Base-by-base conservation (phyloP, 257 asterid species). In the Nicotiana obtusifolia region DNA sequence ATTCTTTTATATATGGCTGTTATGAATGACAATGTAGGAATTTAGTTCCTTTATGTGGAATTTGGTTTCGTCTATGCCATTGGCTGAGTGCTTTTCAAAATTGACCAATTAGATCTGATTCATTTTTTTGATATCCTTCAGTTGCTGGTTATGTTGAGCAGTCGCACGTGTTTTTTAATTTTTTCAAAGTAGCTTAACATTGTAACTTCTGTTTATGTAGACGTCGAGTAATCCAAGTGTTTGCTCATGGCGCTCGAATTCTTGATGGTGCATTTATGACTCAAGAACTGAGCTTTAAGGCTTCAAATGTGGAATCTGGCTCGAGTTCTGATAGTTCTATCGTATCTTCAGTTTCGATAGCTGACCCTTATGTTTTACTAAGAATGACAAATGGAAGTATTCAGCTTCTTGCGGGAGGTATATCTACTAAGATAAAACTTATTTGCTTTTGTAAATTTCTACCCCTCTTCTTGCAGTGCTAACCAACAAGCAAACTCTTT, bases 401-500 rank as follows among this genome's bases (percentile, higher is more conserved):
- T 87, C 96, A 91, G 93, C 97, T 95, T 88, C 97, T 95, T 85
- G 91, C 89, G 67, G 99, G 99, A 91, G 99, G 99, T 95, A 94
- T 85, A 65, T 82, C 77, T 77, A 69, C 59, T 28, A 22, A 54
- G 53, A 75, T 19, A 35, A 62, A 14, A 1, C 33, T 24, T 33
- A 75, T 37, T 56, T 35, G 31, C 66, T 73, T 61, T 59, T 56
- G 64, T 20, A 35, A 24, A 8, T 71, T 71, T 20, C 53, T 44
- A 71, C 59, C 37, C 3, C 59, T 41, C 78, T 44, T 71, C 78
- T 71, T 22, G 60, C 78, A 13, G 78, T 22, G 60, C 35, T 71
- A 71, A 44, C 60, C 35, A 22, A 71, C 37, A 22, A 22, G 60
- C 22, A 11, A 71, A 26, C 60, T 17, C 35, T 37, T 44, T 44